Conservation (phyloP, 2,329 filamentous ascomycete genomes). For the Talaromyces funiculosus region DNA sequence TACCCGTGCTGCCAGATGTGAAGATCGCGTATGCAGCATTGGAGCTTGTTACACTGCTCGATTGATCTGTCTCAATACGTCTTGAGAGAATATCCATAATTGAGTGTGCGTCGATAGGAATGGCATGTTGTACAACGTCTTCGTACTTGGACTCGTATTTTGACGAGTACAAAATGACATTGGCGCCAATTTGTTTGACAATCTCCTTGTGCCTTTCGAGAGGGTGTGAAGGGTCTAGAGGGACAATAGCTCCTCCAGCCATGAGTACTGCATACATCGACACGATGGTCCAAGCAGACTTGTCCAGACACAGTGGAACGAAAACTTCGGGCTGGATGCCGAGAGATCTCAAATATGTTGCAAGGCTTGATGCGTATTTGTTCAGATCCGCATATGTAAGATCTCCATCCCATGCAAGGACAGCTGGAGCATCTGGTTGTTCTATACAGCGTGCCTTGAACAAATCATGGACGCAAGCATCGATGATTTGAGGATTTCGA, state of each 20-base stretch:
- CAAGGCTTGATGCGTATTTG: slow-evolving; percentile 28
- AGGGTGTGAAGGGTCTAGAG: slow-evolving; percentile 12
- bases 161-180: slow-evolving; percentile 15
- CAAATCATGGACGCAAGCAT: slow-evolving; percentile 12
- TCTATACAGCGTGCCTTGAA: not conserved
- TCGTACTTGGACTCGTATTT: slow-evolving; percentile 27
- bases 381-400: slow-evolving; percentile 32
- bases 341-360: slow-evolving; percentile 25
- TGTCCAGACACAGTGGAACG: slow-evolving; percentile 22
- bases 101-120: slow-evolving; percentile 29
- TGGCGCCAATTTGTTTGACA: not conserved
- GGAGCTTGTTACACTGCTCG: slow-evolving; percentile 17
- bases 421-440: slow-evolving; percentile 24
- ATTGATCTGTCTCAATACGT: slow-evolving; percentile 17
- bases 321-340: slow-evolving; percentile 24
- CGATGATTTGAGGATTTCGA: slow-evolving; percentile 5
- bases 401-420: slow-evolving; percentile 28
- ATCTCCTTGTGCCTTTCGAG: slow-evolving; percentile 11
- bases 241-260: slow-evolving; percentile 18
- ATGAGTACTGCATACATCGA: slow-evolving; percentile 18
- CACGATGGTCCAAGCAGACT: slow-evolving; percentile 17
- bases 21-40: slow-evolving; percentile 56
- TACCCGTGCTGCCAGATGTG: slow-evolving; percentile 51
- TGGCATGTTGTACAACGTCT: slow-evolving; percentile 25
- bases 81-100: slow-evolving; percentile 21